A percentile compares a stretch with the other conserved stretches of the same genome.
phyloP scores from a whole-genome alignment of 2,329 filamentous ascomycete species.

The Triangularia verruculosa region DNA sequence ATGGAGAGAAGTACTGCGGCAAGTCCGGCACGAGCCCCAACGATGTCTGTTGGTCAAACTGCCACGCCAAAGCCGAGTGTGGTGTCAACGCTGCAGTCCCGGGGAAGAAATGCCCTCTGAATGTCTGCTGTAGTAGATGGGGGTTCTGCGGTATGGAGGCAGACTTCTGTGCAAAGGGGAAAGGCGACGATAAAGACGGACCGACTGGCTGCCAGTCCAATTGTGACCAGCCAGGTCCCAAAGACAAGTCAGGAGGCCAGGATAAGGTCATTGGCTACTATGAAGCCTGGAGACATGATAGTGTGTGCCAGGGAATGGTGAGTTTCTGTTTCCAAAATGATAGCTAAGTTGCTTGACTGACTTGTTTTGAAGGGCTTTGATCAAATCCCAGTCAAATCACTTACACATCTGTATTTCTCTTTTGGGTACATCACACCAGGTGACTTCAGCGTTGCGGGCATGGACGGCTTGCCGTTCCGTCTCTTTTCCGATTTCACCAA shows the following conservation, averaged over 20 bases:
- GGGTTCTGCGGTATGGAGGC: slow-evolving; percentile 35
- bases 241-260: neutral
- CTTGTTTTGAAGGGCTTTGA: slow-evolving; percentile 21
- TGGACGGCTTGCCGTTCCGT: slow-evolving; percentile 31
- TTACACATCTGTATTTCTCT: slow-evolving; percentile 36
- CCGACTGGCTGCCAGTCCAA: slow-evolving; percentile 28
- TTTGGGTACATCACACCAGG: slow-evolving; percentile 37
- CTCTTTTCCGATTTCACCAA: slow-evolving; percentile 19
- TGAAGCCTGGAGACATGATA: slow-evolving; percentile 25
- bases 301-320: slow-evolving; percentile 19
- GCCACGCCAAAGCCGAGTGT: slow-evolving; percentile 12
- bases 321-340: neutral
- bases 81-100: neutral
- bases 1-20: neutral
- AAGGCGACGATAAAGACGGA: neutral
- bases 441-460: slow-evolving; percentile 24
- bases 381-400: slow-evolving; percentile 27
- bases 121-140: slow-evolving; percentile 9
- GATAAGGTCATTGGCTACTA: slow-evolving; percentile 29
- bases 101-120: slow-evolving; percentile 7
- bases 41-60: slow-evolving; percentile 6
- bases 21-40: neutral
- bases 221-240: slow-evolving; percentile 14
- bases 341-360: neutral
- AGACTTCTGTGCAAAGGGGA: slow-evolving; percentile 27